A percentile compares a stretch with the other conserved stretches of the same genome.
phyloP scores from a whole-genome alignment of 2,329 filamentous ascomycete genomes.

The Pochonia chlamydosporia region DNA sequence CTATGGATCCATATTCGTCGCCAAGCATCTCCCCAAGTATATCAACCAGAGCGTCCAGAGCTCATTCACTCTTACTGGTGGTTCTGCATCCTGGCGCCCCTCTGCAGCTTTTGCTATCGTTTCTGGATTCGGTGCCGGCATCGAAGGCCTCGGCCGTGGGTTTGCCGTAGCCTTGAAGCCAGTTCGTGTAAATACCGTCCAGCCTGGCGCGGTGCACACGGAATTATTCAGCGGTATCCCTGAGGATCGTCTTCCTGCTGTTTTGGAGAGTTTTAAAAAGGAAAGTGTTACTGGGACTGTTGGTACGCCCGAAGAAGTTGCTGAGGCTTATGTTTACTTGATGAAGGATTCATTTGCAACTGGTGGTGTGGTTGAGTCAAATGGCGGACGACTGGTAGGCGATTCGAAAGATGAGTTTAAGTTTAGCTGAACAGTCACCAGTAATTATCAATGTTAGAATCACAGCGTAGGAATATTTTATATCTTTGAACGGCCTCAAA shows the following conservation, averaged over 20 bases:
- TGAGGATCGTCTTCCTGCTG: slow-evolving; percentile 8
- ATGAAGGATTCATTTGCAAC: slow-evolving; percentile 36
- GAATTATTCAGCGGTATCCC: slow-evolving; percentile 25
- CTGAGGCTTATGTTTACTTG: slow-evolving; percentile 36
- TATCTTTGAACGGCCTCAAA: too few relatives aligned
- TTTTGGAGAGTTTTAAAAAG: slow-evolving; percentile 11
- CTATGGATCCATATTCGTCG: slow-evolving; percentile 44
- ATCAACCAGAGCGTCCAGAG: slow-evolving; percentile 33
- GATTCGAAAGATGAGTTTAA: slow-evolving; percentile 9
- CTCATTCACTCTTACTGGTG: slow-evolving; percentile 53
- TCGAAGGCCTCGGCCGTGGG: slow-evolving; percentile 46
- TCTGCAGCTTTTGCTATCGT: slow-evolving; percentile 44
- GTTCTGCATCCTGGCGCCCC: slow-evolving; percentile 44
- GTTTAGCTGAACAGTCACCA: slow-evolving; percentile 4
- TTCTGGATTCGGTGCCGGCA: slow-evolving; percentile 40
- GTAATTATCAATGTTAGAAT: too few relatives aligned
- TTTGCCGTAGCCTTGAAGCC: slow-evolving; percentile 60
- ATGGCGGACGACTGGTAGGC: slow-evolving; percentile 18
- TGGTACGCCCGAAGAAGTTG: slow-evolving; percentile 32
- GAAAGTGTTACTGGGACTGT: slow-evolving; percentile 16
- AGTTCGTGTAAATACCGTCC: slow-evolving; percentile 56
- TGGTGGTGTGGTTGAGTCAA: slow-evolving; percentile 21
- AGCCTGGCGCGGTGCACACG: slow-evolving; percentile 32
- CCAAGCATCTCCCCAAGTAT: slow-evolving; percentile 41
- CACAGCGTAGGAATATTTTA: too few relatives aligned